Percentiles rank a stretch among this genome's conserved stretches.
Evolutionary conservation across 169 alveolate genomes (phyloP).

Genomic region (Plasmodium relictum): DNA sequence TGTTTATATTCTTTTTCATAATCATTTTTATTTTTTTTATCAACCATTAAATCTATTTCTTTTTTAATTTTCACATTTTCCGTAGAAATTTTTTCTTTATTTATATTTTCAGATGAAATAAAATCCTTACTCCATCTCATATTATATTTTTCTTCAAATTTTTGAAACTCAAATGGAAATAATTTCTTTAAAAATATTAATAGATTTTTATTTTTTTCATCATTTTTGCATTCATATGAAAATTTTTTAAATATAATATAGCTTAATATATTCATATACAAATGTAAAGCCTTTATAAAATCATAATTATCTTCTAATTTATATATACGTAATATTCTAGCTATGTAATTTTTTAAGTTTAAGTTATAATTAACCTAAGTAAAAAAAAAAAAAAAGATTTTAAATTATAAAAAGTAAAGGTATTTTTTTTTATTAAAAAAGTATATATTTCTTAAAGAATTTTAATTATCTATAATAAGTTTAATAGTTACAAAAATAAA

Average conservation of each 20-base stretch:
- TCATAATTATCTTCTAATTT: conserved; percentile 60
- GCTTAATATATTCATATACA: conserved; percentile 63
- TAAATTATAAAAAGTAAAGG: background rate
- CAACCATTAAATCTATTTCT: background rate
- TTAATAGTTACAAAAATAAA: background rate
- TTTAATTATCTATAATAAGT: background rate
- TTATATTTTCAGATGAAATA: conserved; percentile 12
- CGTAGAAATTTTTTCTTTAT: background rate
- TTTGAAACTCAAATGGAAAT: conserved; percentile 73
- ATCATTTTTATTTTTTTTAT: background rate
- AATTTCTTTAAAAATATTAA: conserved; percentile 42
- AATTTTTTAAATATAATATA: conserved; percentile 71
- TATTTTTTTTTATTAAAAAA: background rate
- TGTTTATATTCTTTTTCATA: background rate
- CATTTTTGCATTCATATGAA: conserved; percentile 38
- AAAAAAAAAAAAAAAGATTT: conserved; percentile 18
- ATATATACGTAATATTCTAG: conserved; percentile 66
- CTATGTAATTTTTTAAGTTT: conserved; percentile 69
- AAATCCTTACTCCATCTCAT: conserved; percentile 70
- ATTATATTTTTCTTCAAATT: conserved; percentile 55
- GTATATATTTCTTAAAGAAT: background rate
- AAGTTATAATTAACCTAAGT: conserved; percentile 67
- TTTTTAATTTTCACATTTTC: background rate
- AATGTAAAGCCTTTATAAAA: conserved; percentile 54
- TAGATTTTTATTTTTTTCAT: conserved; percentile 56